Evolutionary conservation across 257 asterid species (phyloP).

Genomic region (Plectranthus barbatus): DNA sequence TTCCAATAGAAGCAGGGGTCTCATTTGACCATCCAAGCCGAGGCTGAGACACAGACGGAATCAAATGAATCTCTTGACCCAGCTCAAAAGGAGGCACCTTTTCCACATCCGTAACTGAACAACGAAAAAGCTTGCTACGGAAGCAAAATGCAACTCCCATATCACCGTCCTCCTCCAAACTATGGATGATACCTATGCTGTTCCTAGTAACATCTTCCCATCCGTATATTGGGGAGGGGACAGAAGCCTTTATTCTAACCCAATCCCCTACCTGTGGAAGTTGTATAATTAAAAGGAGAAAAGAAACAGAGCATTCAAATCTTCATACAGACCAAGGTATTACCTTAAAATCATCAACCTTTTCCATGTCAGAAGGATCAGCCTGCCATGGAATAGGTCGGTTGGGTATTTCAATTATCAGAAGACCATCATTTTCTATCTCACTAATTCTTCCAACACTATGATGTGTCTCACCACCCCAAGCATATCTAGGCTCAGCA

Average conservation of each 20-base stretch:
- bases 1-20: slow-evolving; percentile 84
- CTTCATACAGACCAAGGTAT: slow-evolving; percentile 9
- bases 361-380: slow-evolving; percentile 99
- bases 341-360: slow-evolving; percentile 93
- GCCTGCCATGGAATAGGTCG: slow-evolving; percentile 98
- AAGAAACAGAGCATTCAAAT: background rate
- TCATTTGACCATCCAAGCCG: slow-evolving; percentile 98
- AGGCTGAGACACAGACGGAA: slow-evolving; percentile 78
- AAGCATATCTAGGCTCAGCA: slow-evolving; percentile 98
- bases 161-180: slow-evolving; percentile 97
- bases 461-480: slow-evolving; percentile 99
- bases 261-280: slow-evolving; percentile 78
- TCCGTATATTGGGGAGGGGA: slow-evolving; percentile 92
- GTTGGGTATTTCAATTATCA: slow-evolving; percentile 76
- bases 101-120: slow-evolving; percentile 94
- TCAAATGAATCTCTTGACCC: slow-evolving; percentile 78
- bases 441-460: slow-evolving; percentile 91
- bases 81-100: slow-evolving; percentile 80
- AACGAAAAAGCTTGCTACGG: slow-evolving; percentile 78
- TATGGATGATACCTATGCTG: slow-evolving; percentile 83
- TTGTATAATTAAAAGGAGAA: slow-evolving; percentile 8
- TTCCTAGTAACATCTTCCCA: slow-evolving; percentile 91
- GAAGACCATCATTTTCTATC: slow-evolving; percentile 92
- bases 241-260: slow-evolving; percentile 90
- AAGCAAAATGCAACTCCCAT: slow-evolving; percentile 97